Evolutionary conservation across 768 basidiomycete species (phyloP), one percentile per base, ranked within the genome.

Genomic region (Lactarius deliciosus): DNA sequence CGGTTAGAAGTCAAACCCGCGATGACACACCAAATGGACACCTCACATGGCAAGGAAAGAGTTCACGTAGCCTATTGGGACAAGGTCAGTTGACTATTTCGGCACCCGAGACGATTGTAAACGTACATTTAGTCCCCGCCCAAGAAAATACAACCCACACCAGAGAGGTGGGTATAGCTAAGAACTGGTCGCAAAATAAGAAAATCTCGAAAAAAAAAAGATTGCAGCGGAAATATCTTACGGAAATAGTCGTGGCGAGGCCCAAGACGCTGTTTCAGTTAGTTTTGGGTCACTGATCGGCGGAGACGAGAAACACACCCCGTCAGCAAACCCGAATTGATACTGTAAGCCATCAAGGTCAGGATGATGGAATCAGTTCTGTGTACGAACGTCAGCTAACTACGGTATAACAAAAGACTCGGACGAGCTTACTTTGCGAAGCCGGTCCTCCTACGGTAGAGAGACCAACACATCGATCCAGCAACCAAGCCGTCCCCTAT

Each of bases 401-500:
- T 6, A 13, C 5, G 3, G 30, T 32, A n/a, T 20, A 40, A 5
- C 8, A 13, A 36, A 15, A 34, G 65, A 30, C 28, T 30, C 28
- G 28, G 28, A 53, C 10, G 28, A 41, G 72, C 75, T 68, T 62
- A 79, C 82, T 78, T 74, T 53, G 73, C 64, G 65, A 82, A 79
- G 20, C 82, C 82, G n/a, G 83, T 83, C 34, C 80, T 78, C 69
- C 76, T 74, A n/a, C 76, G 77, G n/a, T 76, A 77, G 57, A 85
- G 74, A 64, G 79, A 82, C 68, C 80, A 83, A 70, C 81, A 82
- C 62, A 85, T 77, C 16, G 81, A 75, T 55, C 75, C 66, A 2
- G 83, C 84, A 57, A 84, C 83, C 64, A 83, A 75, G 64, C 83
- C 75, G 69, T 84, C 83, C 11, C 82, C 79, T 16, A 79, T 79